Conservation (phyloP, 208 protist species). For the Crithidia fasciculata region DNA sequence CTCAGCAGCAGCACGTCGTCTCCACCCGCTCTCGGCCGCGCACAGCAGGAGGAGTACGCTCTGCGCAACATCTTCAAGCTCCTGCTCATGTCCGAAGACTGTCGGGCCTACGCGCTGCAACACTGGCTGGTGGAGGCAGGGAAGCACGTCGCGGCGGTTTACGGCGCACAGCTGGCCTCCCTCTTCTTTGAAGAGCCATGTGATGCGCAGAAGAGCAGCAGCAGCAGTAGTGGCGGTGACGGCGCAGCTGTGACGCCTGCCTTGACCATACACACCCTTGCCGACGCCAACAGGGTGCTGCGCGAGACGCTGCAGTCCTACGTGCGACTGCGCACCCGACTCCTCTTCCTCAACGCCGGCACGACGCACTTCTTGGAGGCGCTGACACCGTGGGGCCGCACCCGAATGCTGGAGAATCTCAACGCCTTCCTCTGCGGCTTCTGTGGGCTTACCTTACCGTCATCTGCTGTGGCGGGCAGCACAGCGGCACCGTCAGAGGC, state of each 20-base stretch:
- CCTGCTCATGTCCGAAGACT: slow-evolving; percentile 36
- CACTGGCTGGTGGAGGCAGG: slow-evolving; percentile 29
- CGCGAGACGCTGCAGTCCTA: slow-evolving; percentile 59
- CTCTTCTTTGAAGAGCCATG: slow-evolving; percentile 16
- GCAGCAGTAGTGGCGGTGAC: background rate
- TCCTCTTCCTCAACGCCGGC: slow-evolving; percentile 54
- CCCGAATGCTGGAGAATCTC: slow-evolving; percentile 37
- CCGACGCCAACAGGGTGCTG: slow-evolving; percentile 54
- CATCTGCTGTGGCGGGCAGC: background rate
- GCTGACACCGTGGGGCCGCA: slow-evolving; percentile 48
- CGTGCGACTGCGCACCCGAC: slow-evolving; percentile 45
- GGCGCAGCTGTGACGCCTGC: background rate
- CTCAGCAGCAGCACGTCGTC: background rate
- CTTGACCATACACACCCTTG: slow-evolving; percentile 13
- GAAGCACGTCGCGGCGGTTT: slow-evolving; percentile 19
- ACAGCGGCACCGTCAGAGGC: background rate
- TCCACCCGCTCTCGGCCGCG: background rate
- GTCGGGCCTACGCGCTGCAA: slow-evolving; percentile 21
- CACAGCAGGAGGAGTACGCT: slow-evolving; percentile 28
- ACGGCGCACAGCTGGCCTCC: slow-evolving; percentile 27
- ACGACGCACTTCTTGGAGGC: slow-evolving; percentile 52
- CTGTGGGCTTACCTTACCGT: slow-evolving; percentile 16
- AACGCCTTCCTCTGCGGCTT: slow-evolving; percentile 43
- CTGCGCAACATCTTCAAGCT: slow-evolving; percentile 32
- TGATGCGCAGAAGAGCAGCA: background rate